Evolutionary conservation across 2,329 filamentous ascomycete genomes (phyloP).

Genomic region (Xylaria polymorpha): DNA sequence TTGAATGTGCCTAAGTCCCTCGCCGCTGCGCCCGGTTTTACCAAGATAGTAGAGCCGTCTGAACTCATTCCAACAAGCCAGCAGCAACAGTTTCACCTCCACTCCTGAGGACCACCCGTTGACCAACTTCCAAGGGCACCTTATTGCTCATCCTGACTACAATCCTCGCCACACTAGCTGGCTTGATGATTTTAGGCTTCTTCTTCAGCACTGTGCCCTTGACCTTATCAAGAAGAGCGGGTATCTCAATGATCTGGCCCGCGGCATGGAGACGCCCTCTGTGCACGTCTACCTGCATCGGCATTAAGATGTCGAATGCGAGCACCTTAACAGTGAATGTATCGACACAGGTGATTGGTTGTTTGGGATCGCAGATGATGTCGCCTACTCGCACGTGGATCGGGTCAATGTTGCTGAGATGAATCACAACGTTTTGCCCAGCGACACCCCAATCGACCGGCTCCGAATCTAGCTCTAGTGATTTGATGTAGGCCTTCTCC

Average conservation of each 20-base stretch:
- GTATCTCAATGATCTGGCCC: slow-evolving; percentile 77
- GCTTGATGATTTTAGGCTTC: slow-evolving; percentile 85
- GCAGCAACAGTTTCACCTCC: slow-evolving; percentile 88
- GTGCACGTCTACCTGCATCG: slow-evolving; percentile 90
- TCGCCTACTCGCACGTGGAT: slow-evolving; percentile 86
- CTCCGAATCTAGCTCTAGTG: slow-evolving; percentile 79
- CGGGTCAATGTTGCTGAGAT: slow-evolving; percentile 85
- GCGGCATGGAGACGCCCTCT: slow-evolving; percentile 83
- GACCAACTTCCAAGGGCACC: slow-evolving; percentile 82
- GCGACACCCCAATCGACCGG: slow-evolving; percentile 89
- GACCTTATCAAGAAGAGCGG: slow-evolving; percentile 81
- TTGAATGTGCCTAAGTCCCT: background rate
- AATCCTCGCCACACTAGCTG: slow-evolving; percentile 80
- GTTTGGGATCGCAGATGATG: slow-evolving; percentile 78
- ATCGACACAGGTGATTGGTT: slow-evolving; percentile 76
- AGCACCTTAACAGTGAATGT: slow-evolving; percentile 85
- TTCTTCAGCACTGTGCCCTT: slow-evolving; percentile 82
- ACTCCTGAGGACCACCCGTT: slow-evolving; percentile 82
- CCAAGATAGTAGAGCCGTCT: background rate
- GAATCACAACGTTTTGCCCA: slow-evolving; percentile 87
- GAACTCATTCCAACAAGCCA: slow-evolving; percentile 77
- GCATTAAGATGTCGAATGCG: slow-evolving; percentile 89
- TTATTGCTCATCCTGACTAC: slow-evolving; percentile 77
- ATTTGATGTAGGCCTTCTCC: slow-evolving; percentile 84
- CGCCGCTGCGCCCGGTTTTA: background rate